phyloP scores from a whole-genome alignment of 169 alveolate species.

The Neospora caninum region DNA sequence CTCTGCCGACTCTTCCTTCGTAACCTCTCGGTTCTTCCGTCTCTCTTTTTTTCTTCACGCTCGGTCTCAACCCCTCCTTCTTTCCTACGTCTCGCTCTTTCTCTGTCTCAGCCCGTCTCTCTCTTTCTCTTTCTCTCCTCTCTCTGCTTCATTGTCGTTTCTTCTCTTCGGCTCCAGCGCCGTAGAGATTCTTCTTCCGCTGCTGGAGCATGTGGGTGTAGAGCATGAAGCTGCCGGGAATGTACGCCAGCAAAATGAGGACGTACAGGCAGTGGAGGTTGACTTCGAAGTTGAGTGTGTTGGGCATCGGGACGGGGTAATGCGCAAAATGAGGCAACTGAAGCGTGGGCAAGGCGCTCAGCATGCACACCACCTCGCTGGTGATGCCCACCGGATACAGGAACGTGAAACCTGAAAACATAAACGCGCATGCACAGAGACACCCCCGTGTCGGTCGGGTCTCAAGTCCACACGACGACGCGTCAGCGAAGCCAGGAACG shows the following conservation, averaged over 20 bases:
- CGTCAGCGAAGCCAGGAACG: neutral
- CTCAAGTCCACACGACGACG: neutral
- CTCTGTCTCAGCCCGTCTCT: neutral
- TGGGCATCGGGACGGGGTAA: conserved; percentile 79
- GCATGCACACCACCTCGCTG: conserved; percentile 71
- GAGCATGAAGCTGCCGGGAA: conserved; percentile 76
- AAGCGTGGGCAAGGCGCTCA: conserved; percentile 54
- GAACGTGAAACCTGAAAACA: conserved; percentile 69
- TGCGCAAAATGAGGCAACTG: conserved; percentile 61
- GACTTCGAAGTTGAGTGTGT: conserved; percentile 72
- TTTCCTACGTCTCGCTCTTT: neutral
- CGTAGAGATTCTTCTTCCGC: conserved; percentile 69
- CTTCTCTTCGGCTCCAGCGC: conserved; percentile 10
- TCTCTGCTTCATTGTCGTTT: neutral
- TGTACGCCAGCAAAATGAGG: conserved; percentile 66
- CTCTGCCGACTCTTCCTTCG: no score
- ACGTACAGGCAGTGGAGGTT: conserved; percentile 70
- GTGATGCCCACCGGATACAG: conserved; percentile 77
- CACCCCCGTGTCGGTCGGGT: no score
- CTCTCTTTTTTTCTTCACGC: neutral
- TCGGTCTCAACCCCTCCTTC: neutral
- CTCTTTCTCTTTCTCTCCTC: neutral
- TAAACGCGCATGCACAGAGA: neutral
- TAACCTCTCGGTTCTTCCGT: no score
- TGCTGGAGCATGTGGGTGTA: conserved; percentile 75